Base-by-base conservation (phyloP, 345 rosid genomes). In the Populus simonii region DNA sequence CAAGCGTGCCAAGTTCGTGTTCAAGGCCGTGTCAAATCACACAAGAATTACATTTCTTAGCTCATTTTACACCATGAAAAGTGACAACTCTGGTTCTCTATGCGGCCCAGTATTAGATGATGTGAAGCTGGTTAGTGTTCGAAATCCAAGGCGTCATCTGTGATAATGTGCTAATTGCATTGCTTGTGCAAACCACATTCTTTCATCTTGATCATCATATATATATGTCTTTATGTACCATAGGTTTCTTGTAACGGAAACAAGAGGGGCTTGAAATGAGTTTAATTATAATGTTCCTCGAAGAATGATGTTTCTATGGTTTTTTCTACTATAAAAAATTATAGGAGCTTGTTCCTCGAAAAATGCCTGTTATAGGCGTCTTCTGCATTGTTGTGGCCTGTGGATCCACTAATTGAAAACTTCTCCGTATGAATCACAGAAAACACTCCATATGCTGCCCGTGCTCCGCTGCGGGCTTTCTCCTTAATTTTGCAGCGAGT, bases 51-150 rank as follows among this genome's bases (percentile, higher is more conserved):
- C 82, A 82, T 90, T 93, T 87, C 74, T 83, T 10, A 90, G 97
- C 90, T 86, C 97, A 2, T 87, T 74, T 79, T 92, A 92, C 70
- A 76, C 80, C 74, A 92, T 86, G 90, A 89, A 76, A 74, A 88
- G 79, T 22, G 94, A 90, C 78, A 80, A 88, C 83, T 87, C 92
- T 9, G 94, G 93, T 13, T 87, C 94, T 17, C 87, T 93, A 2
- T 93, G 98, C 49, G 94, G 98, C 20, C 97, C 97, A 7, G 91
- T 93, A 8, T 22, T 93, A 16, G 97, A 93, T 79, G 92, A 89
- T 47, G 89, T 90, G 29, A 89, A 71, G 83, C 78, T 92, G 43
- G 70, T 91, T 45, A 84, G 81, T 31, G 81, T 84, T 67, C 79
- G 87, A 66, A 76, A 22, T 2, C 47, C 75, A 6, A 33, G 68